Percentiles rank a stretch among this genome's conserved stretches.
Conservation (phyloP, 2,329 filamentous ascomycete genomes). For the Diaporthe destruens region DNA sequence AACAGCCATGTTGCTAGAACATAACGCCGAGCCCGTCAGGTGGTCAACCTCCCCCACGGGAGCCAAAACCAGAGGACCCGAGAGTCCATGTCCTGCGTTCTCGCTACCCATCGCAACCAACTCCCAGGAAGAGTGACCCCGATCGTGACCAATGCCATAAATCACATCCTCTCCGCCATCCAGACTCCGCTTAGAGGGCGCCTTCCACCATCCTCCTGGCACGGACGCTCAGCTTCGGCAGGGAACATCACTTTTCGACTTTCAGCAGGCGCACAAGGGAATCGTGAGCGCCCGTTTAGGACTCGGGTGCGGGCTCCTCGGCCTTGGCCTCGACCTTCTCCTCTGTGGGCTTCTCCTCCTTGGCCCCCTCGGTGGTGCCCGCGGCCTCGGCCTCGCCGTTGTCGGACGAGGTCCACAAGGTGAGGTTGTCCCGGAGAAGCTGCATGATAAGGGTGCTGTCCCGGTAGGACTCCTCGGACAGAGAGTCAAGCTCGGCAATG, state of each 20-base stretch:
- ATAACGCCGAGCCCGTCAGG: slow-evolving; percentile 31
- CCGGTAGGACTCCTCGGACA: slow-evolving; percentile 98
- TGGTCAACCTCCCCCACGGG: slow-evolving; percentile 43
- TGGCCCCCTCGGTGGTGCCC: slow-evolving; percentile 63
- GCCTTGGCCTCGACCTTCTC: slow-evolving; percentile 66
- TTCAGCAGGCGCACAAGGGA: slow-evolving; percentile 38
- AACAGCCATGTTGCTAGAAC: slow-evolving; percentile 38
- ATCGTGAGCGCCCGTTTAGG: slow-evolving; percentile 58
- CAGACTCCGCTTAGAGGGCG: slow-evolving; percentile 33
- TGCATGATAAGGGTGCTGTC: slow-evolving; percentile 99
- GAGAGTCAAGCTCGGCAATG: slow-evolving; percentile 97
- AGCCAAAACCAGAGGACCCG: slow-evolving; percentile 50
- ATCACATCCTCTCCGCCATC: slow-evolving; percentile 42
- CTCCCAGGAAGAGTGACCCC: slow-evolving; percentile 53
- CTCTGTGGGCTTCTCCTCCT: slow-evolving; percentile 71
- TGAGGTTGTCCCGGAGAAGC: slow-evolving; percentile 97
- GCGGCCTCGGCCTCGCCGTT: slow-evolving; percentile 81
- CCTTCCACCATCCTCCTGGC: slow-evolving; percentile 41
- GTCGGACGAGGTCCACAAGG: slow-evolving; percentile 97
- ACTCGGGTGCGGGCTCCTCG: slow-evolving; percentile 60
- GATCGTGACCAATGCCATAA: slow-evolving; percentile 47
- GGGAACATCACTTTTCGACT: slow-evolving; percentile 39
- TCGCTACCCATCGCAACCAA: slow-evolving; percentile 54
- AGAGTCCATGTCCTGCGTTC: slow-evolving; percentile 55
- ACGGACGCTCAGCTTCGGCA: slow-evolving; percentile 36